Conservation (phyloP, 208 protist species). For the Acanthamoeba lenticulata region DNA sequence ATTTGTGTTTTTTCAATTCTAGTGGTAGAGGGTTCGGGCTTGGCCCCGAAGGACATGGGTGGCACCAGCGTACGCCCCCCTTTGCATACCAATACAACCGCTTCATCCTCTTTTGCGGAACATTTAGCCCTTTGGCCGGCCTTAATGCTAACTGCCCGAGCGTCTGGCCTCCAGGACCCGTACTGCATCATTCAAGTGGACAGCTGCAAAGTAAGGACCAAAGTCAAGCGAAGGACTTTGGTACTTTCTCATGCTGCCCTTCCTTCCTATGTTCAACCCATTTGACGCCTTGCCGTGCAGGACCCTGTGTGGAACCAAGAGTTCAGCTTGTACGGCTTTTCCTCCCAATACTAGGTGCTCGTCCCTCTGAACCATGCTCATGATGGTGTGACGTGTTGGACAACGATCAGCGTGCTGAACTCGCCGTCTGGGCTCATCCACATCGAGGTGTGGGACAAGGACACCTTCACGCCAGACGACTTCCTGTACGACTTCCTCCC, state of each 20-base stretch:
- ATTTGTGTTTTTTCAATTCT: too few species aligned
- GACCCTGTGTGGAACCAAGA: slow-evolving; percentile 39
- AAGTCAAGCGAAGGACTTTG: background rate
- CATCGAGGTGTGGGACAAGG: slow-evolving; percentile 44
- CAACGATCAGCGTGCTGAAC: background rate
- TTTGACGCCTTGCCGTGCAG: background rate
- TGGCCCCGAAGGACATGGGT: slow-evolving; percentile 33
- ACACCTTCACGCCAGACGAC: slow-evolving; percentile 48
- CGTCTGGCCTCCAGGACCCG: too few species aligned
- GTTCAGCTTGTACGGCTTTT: slow-evolving; percentile 36
- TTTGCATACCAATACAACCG: too few species aligned
- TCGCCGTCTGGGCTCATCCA: slow-evolving; percentile 19
- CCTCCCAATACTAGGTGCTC: too few species aligned
- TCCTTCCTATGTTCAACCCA: background rate
- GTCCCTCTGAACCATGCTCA: too few species aligned
- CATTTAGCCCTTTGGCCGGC: too few species aligned
- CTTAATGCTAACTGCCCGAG: too few species aligned
- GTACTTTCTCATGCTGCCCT: background rate
- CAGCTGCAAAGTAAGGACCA: slow-evolving; percentile 5
- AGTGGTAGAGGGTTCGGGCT: background rate
- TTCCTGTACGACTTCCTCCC: background rate
- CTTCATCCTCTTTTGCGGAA: too few species aligned
- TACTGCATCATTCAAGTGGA: slow-evolving; percentile 51
- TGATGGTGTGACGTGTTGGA: too few species aligned
- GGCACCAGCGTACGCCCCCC: background rate